A percentile compares a stretch with the other conserved stretches of the same genome.
These are phyloP conservation scores for Aspergillus candidus DNA, from an alignment of 2,329 filamentous ascomycete genomes.

Conservation along the genomic window DNA sequence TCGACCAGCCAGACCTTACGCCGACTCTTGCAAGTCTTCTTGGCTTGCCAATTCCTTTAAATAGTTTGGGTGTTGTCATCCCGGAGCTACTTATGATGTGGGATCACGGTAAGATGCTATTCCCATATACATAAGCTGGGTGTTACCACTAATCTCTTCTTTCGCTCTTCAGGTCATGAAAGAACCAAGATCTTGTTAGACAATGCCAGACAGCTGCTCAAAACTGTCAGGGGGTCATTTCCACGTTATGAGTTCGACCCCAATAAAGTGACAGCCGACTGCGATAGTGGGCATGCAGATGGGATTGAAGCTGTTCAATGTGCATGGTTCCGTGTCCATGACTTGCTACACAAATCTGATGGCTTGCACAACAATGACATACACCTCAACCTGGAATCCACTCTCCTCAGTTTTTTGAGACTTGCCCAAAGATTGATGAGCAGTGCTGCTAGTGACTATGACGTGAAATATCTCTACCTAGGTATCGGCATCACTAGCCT, in stretches of 20 bases:
- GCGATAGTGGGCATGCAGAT: conserved; percentile 17
- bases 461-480: conserved; percentile 50
- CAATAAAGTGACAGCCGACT: conserved; percentile 13
- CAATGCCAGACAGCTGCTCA: conserved; percentile 75
- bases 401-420: conserved; percentile 54
- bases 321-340: conserved; percentile 52
- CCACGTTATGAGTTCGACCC: conserved; percentile 47
- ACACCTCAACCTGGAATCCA: conserved; percentile 18
- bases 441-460: conserved; percentile 86
- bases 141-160: not conserved
- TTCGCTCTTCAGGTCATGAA: conserved; percentile 41
- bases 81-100: conserved; percentile 72
- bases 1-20: conserved; percentile 93
- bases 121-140: not conserved
- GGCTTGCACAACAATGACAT: conserved; percentile 3
- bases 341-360: conserved; percentile 14
- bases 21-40: conserved; percentile 82
- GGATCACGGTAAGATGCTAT: conserved; percentile 49
- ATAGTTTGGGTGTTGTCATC: conserved; percentile 85
- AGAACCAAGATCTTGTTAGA: conserved; percentile 63
- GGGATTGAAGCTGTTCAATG: conserved; percentile 59
- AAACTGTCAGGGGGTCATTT: conserved; percentile 70
- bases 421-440: conserved; percentile 75
- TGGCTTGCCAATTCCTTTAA: conserved; percentile 80
- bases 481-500: conserved; percentile 34